Conservation (phyloP, 441 rosid genomes). For the Viola pubescens region DNA sequence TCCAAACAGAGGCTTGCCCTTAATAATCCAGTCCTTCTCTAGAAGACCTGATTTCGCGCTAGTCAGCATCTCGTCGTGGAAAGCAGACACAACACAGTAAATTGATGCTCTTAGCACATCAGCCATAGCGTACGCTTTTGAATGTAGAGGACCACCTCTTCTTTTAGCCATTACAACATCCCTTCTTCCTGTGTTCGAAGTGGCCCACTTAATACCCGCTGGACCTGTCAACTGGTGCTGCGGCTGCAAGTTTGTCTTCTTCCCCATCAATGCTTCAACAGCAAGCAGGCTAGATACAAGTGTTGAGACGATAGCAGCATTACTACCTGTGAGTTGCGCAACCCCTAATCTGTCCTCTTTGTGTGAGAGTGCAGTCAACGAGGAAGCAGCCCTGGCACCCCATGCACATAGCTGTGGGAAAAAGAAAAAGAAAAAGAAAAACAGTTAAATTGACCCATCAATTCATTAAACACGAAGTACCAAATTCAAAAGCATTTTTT, state of each 20-base stretch:
- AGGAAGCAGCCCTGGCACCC: constrained; percentile 63
- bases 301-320: constrained; percentile 58
- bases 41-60: constrained; percentile 57
- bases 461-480: no score
- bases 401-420: constrained; percentile 59
- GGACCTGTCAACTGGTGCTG: constrained; percentile 58
- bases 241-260: constrained; percentile 60
- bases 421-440: background rate
- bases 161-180: constrained; percentile 45
- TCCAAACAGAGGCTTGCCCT: constrained; percentile 52
- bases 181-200: constrained; percentile 45
- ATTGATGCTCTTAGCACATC: constrained; percentile 72
- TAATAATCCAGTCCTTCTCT: constrained; percentile 67
- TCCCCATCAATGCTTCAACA: constrained; percentile 77
- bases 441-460: background rate
- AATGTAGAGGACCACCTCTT: constrained; percentile 40
- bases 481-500: no score
- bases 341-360: constrained; percentile 81
- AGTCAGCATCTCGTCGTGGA: constrained; percentile 68
- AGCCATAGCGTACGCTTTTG: constrained; percentile 60
- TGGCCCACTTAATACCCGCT: constrained; percentile 60
- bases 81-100: constrained; percentile 52
- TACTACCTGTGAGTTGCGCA: constrained; percentile 88
- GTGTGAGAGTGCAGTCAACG: constrained; percentile 60
- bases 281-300: constrained; percentile 73